Percentiles rank a stretch among this genome's conserved stretches.
Evolutionary conservation across 805 yeast species (phyloP).

Genomic region (Candida stauntonica): DNA sequence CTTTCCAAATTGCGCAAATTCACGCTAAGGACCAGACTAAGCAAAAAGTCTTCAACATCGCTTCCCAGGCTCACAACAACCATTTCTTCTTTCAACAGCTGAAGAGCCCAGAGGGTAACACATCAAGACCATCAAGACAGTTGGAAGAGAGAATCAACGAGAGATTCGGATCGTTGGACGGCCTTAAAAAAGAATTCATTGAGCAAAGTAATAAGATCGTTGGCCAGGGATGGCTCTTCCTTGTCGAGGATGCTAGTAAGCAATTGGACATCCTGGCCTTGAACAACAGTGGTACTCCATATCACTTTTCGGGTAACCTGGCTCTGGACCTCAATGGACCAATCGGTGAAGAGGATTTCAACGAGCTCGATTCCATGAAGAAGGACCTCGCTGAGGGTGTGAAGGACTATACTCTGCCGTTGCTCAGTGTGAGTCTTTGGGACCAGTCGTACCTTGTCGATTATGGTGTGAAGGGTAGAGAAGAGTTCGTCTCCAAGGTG

Average conservation of each 20-base stretch:
- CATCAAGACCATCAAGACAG: constrained; percentile 33
- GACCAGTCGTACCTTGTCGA: constrained; percentile 83
- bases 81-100: constrained; percentile 80
- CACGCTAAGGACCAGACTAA: constrained; percentile 64
- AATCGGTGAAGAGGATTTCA: constrained; percentile 50
- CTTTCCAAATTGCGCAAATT: constrained; percentile 63
- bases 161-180: constrained; percentile 33
- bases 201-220: constrained; percentile 27
- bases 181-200: constrained; percentile 13
- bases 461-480: constrained; percentile 74
- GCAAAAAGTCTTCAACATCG: constrained; percentile 75
- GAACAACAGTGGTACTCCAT: constrained; percentile 77
- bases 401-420: constrained; percentile 64
- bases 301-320: constrained; percentile 65
- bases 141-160: constrained; percentile 33
- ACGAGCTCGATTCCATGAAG: constrained; percentile 39
- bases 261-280: constrained; percentile 48
- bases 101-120: constrained; percentile 19
- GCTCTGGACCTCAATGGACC: constrained; percentile 73
- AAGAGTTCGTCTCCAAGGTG: constrained; percentile 64
- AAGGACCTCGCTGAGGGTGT: constrained; percentile 36
- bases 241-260: constrained; percentile 64
- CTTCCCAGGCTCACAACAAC: constrained; percentile 89
- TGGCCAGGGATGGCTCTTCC: constrained; percentile 73
- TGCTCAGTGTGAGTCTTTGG: constrained; percentile 81